These are phyloP conservation scores for Hypoxylon sp. DNA, from an alignment of 2,329 filamentous ascomycete species.

Conservation along the genomic window DNA sequence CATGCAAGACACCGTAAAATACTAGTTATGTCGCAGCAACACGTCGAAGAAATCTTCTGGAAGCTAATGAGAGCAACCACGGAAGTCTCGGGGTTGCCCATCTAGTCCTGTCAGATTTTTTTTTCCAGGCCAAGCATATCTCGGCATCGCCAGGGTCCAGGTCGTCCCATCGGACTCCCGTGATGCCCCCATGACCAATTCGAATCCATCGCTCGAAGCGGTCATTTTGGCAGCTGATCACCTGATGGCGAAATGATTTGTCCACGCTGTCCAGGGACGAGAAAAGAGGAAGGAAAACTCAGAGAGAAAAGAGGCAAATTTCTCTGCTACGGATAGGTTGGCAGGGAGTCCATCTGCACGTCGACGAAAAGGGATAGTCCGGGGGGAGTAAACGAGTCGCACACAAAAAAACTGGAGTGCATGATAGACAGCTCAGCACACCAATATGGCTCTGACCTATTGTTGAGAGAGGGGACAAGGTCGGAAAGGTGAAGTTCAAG, in stretches of 20 bases:
- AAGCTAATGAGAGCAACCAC: conserved; percentile 33
- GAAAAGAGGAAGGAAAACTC: conserved; percentile 24
- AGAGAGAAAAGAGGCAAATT: conserved; percentile 43
- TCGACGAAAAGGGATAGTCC: conserved; percentile 49
- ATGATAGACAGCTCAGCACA: conserved; percentile 47
- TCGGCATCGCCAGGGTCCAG: conserved; percentile 24
- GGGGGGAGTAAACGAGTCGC: conserved; percentile 48
- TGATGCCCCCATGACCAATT: conserved; percentile 31
- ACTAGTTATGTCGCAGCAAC: conserved; percentile 34
- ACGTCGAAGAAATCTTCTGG: conserved; percentile 43
- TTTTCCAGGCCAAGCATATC: conserved; percentile 8
- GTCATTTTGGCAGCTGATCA: conserved; percentile 44
- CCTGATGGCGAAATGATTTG: conserved; percentile 38
- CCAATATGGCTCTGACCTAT: conserved; percentile 37
- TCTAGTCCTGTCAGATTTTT: conserved; percentile 36
- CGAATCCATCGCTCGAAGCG: conserved; percentile 33
- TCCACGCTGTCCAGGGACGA: conserved; percentile 20
- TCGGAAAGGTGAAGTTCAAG: conserved; percentile 30
- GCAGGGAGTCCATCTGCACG: conserved; percentile 46
- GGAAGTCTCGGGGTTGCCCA: conserved; percentile 36
- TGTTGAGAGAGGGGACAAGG: conserved; percentile 36
- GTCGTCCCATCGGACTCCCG: conserved; percentile 31
- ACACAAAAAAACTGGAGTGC: conserved; percentile 49
- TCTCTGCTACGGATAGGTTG: conserved; percentile 39
- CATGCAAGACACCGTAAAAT: conserved; percentile 25